phyloP scores from a whole-genome alignment of 192 early-diverging fungal genomes.

The Coemansia sp. region DNA sequence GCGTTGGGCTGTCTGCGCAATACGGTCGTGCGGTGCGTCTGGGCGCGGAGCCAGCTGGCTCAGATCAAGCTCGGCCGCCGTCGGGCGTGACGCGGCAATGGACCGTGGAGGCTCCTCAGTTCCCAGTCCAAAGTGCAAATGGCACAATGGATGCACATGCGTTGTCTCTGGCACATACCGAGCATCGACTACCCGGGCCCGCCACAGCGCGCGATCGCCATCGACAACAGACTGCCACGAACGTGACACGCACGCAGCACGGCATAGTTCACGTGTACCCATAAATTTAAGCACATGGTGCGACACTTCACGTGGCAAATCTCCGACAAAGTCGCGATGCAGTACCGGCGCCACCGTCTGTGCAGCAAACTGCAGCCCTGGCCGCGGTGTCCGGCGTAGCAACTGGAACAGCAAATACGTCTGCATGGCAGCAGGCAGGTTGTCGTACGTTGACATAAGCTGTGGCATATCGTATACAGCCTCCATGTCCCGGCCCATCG shows the following conservation, averaged over 20 bases:
- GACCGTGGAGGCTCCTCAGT: conserved; percentile 29
- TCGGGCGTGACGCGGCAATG: conserved; percentile 6
- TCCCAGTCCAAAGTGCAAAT: conserved; percentile 46
- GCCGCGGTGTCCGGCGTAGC: conserved; percentile 75
- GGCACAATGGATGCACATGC: conserved; percentile 42
- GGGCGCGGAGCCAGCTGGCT: conserved; percentile 26
- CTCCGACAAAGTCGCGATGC: conserved; percentile 86
- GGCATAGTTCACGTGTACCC: conserved; percentile 76
- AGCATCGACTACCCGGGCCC: conserved; percentile 36
- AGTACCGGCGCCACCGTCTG: conserved; percentile 85
- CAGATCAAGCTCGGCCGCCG: conserved; percentile 30
- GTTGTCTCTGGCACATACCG: conserved; percentile 26
- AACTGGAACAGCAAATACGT: conserved; percentile 88
- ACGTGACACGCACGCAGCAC: conserved; percentile 77
- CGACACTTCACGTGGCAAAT: conserved; percentile 67
- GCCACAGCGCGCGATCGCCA: conserved; percentile 58
- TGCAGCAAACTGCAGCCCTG: conserved; percentile 88
- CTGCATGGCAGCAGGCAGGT: conserved; percentile 72
- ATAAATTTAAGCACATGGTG: conserved; percentile 82
- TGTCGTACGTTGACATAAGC: conserved; percentile 78
- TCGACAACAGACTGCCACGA: conserved; percentile 79
- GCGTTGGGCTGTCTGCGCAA: conserved; percentile 7
- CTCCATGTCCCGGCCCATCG: conserved; percentile 21
- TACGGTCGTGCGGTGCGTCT: not conserved
- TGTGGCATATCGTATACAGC: conserved; percentile 50